These are phyloP conservation scores for Nectriaceae sp. DNA, from an alignment of 2,329 filamentous ascomycete species.

Conservation along the genomic window DNA sequence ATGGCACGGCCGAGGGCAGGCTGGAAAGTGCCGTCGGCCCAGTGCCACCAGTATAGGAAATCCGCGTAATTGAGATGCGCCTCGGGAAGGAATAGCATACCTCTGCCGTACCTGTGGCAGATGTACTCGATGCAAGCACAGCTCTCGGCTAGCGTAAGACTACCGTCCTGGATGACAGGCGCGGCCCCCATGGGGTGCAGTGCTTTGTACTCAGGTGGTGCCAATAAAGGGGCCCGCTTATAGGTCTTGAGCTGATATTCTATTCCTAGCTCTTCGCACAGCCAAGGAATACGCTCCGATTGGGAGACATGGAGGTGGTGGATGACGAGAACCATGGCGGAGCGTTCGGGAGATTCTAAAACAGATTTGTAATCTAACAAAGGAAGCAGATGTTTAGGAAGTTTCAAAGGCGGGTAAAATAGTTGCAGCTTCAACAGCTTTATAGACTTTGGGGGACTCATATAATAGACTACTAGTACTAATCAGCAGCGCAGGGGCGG, in stretches of 20 bases:
- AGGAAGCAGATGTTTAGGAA: too few species aligned
- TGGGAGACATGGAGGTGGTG: constrained; percentile 61
- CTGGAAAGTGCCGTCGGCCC: constrained; percentile 48
- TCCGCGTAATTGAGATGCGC: constrained; percentile 53
- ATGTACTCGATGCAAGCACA: constrained; percentile 65
- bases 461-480: too few species aligned
- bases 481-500: too few species aligned
- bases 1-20: constrained; percentile 41
- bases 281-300: constrained; percentile 65
- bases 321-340: constrained; percentile 40
- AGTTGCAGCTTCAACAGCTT: too few species aligned
- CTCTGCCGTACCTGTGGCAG: constrained; percentile 51
- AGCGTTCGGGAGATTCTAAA: too few species aligned
- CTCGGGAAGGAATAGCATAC: constrained; percentile 48
- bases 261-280: constrained; percentile 64
- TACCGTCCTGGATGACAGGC: constrained; percentile 60
- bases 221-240: constrained; percentile 17
- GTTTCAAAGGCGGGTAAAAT: too few species aligned
- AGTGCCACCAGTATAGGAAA: constrained; percentile 68
- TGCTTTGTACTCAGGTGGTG: constrained; percentile 23
- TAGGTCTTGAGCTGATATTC: constrained; percentile 42
- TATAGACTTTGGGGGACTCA: too few species aligned
- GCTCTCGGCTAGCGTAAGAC: constrained; percentile 57
- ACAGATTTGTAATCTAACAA: too few species aligned
- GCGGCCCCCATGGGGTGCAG: constrained; percentile 54